Conservation (phyloP, 257 asterid genomes). For the Nicotiana tabacum region DNA sequence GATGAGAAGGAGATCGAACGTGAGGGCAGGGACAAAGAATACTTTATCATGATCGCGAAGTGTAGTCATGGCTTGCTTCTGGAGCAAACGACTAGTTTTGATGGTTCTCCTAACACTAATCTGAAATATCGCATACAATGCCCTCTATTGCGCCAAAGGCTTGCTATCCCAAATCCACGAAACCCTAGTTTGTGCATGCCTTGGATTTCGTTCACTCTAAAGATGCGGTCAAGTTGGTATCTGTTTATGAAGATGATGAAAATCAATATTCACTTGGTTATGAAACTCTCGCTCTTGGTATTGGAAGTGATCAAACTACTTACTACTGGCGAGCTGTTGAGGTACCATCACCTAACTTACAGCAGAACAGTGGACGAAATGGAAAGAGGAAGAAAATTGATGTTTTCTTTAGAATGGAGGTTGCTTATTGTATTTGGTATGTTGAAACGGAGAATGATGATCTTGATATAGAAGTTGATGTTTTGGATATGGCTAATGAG, state of each 20-base stretch:
- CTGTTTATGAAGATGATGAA: not conserved
- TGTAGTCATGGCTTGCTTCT: not conserved
- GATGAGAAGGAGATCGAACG: not conserved
- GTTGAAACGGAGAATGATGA: not conserved
- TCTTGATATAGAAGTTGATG: not conserved
- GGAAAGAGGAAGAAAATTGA: not conserved
- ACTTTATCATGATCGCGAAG: not conserved
- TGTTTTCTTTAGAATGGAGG: not conserved
- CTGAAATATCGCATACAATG: not conserved
- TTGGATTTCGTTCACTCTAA: not conserved
- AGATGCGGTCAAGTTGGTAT: not conserved
- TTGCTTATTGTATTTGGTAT: not conserved
- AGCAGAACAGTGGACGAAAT: not conserved
- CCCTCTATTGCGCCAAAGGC: not conserved
- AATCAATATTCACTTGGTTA: not conserved
- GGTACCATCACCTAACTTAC: not conserved
- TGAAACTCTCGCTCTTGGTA: not conserved
- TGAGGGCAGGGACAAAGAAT: not conserved
- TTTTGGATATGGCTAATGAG: not conserved
- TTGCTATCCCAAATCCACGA: not conserved
- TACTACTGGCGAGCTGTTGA: not conserved
- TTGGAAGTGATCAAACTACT: not conserved
- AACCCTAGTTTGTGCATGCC: not conserved
- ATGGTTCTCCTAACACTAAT: not conserved
- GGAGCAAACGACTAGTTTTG: not conserved